Base-by-base conservation (phyloP, 2,329 filamentous ascomycete genomes). In the Nigrospora osmanthi region DNA sequence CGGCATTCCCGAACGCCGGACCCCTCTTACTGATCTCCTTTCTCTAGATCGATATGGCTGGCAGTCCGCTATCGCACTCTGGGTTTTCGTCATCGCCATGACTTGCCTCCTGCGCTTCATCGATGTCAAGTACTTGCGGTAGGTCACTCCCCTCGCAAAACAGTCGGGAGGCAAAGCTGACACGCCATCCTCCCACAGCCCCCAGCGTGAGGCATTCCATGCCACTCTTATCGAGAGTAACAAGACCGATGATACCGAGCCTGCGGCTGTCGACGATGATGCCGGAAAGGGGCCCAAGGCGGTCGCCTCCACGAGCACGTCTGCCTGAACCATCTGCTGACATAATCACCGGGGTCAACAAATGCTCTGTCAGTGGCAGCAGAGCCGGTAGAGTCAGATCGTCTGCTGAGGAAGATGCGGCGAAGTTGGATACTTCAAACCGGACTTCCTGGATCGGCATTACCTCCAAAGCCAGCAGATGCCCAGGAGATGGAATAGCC, bases 31-130 rank as follows among this genome's bases (percentile, higher is more conserved):
- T 9, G 34, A 31, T 17, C 14, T 14, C 17, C 16, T 19, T 13
- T 35, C 4, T 32, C 12, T 17, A 67, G 64, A 70, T 46, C 62
- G 63, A 42, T 70, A 71, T 41, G 71, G 69, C 10, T 75, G 71
- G 71, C 70, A 73, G 52, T 68, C 68, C 14, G 65, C 68, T 1
- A 57, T 70, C 40, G 70, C 65, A 1, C 54, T 73, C 3, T 65
- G 68, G 57, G 52, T 70, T 1, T 54, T 73, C 1, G 70, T 73
- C 4, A 65, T 70, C n/a, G 51, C 60, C 14, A 70, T 73, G 65
- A 67, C 68, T 0, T 67, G 67, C 33, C 43, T 59, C 10, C 51
- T 74, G 32, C 66, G 69, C 15, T 67, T 63, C 42, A 60, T 73
- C 17, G 70, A 74, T 55, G 59, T 70, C 4, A 62, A 58, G 44